These are phyloP conservation scores for Porodaedalea pini DNA, from an alignment of 1,284 basidiomycete species.

Conservation along the genomic window DNA sequence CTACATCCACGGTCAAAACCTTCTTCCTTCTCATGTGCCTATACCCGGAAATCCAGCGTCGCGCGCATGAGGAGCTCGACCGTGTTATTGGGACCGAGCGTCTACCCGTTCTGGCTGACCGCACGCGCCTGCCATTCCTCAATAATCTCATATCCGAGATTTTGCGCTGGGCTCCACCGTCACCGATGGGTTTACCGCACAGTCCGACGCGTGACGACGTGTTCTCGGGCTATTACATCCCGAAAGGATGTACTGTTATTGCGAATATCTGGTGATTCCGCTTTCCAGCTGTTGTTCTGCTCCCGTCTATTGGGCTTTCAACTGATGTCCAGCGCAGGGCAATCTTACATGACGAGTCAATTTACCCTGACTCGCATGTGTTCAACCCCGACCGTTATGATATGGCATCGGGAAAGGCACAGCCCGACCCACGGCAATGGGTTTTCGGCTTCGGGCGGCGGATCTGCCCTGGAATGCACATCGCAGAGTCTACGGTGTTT, in stretches of 20 bases:
- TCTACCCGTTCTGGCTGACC: conserved; percentile 10
- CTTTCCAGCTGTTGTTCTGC: not conserved
- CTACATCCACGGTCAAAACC: conserved; percentile 3
- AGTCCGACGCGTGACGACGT: conserved; percentile 3
- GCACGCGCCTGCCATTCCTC: conserved; percentile 9
- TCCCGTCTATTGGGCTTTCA: no score
- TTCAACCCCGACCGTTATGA: conserved; percentile 26
- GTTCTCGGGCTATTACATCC: conserved; percentile 10
- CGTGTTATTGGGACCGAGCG: not conserved
- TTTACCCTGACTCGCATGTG: conserved; percentile 23
- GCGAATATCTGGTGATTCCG: conserved; percentile 30
- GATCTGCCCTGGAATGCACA: conserved; percentile 39
- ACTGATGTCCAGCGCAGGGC: conserved; percentile 18
- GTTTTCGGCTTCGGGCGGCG: conserved; percentile 13
- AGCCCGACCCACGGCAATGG: conserved; percentile 1
- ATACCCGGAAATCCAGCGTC: conserved; percentile 5
- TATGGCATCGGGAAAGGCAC: not conserved
- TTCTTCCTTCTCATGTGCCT: conserved; percentile 10
- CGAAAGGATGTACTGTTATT: conserved; percentile 28
- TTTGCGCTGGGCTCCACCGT: conserved; percentile 10
- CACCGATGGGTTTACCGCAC: conserved; percentile 3
- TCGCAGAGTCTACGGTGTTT: conserved; percentile 47
- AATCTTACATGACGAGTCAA: conserved; percentile 25
- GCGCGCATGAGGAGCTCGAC: conserved; percentile 14
- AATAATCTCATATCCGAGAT: conserved; percentile 12